Conservation (phyloP, 2,329 filamentous ascomycete genomes). For the Bipolaris gigantea region DNA sequence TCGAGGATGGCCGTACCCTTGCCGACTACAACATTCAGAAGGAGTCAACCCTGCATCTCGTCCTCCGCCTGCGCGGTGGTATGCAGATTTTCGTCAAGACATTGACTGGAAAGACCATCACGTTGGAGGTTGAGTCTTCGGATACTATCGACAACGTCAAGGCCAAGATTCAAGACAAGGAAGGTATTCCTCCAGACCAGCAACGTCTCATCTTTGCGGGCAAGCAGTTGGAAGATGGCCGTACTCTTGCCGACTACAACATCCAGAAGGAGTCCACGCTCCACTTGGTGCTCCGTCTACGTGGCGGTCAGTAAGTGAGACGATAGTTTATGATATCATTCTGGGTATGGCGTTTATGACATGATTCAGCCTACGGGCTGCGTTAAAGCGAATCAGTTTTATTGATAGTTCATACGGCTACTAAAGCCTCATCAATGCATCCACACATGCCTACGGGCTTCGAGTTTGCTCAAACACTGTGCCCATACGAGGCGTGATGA, state of each 20-base stretch:
- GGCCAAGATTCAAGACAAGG: constrained; percentile 97
- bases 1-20: constrained; percentile 90
- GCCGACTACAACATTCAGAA: constrained; percentile 97
- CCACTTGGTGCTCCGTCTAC: constrained; percentile 74
- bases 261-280: constrained; percentile 83
- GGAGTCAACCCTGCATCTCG: constrained; percentile 70
- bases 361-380: constrained; percentile 29
- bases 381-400: constrained; percentile 17
- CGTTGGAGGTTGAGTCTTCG: constrained; percentile 68
- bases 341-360: constrained; percentile 38
- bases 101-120: constrained; percentile 71
- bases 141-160: constrained; percentile 98
- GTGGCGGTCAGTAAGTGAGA: constrained; percentile 56
- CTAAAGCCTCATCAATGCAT: constrained; percentile 33
- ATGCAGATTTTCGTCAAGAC: constrained; percentile 99
- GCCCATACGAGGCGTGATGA: not conserved
- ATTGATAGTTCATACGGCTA: constrained; percentile 37
- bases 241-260: constrained; percentile 90
- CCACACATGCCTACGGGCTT: constrained; percentile 36
- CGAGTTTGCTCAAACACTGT: constrained; percentile 23
- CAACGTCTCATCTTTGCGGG: constrained; percentile 96
- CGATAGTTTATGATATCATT: constrained; percentile 19
- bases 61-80: constrained; percentile 73
- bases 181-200: constrained; percentile 94
- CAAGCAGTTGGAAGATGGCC: constrained; percentile 95